Percentiles rank a stretch among this genome's conserved stretches.
Conservation (phyloP, 192 early-diverging fungal genomes). For the Nowakowskiella sp. region DNA sequence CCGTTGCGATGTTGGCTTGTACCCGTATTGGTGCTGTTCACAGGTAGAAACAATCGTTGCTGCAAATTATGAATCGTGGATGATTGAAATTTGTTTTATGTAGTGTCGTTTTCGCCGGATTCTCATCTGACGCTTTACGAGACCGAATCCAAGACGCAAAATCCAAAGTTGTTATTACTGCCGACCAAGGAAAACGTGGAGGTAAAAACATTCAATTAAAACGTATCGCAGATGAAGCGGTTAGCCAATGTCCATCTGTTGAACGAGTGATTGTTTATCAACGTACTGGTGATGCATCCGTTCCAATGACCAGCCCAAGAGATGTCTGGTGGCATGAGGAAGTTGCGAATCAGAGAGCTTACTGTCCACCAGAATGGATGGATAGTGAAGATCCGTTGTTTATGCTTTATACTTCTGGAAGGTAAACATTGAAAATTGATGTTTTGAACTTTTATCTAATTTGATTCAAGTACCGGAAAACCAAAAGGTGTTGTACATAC, state of each 20-base stretch:
- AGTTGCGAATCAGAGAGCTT: conserved; percentile 68
- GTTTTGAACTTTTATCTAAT: not conserved
- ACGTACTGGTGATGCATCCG: conserved; percentile 69
- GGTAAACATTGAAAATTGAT: not conserved
- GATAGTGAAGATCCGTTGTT: conserved; percentile 89
- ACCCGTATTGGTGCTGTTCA: conserved; percentile 87
- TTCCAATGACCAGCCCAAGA: conserved; percentile 65
- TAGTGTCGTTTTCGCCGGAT: conserved; percentile 93
- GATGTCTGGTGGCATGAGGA: conserved; percentile 98
- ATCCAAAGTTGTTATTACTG: conserved; percentile 77
- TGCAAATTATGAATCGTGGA: conserved; percentile 2
- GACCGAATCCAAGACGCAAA: conserved; percentile 83
- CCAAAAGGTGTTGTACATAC: conserved; percentile 78
- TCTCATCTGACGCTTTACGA: conserved; percentile 84
- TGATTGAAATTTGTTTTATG: not conserved
- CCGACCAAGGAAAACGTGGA: conserved; percentile 91
- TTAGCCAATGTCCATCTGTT: conserved; percentile 68
- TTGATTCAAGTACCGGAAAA: conserved; percentile 3
- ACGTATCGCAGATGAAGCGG: conserved; percentile 86
- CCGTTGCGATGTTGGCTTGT: conserved; percentile 88
- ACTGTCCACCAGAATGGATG: conserved; percentile 79
- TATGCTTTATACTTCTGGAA: conserved; percentile 87
- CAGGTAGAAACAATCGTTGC: conserved; percentile 26
- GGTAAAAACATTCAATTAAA: conserved; percentile 84
- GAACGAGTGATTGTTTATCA: conserved; percentile 83